Base-by-base conservation (phyloP, 192 early-diverging fungal species). In the Dissophora ornata region DNA sequence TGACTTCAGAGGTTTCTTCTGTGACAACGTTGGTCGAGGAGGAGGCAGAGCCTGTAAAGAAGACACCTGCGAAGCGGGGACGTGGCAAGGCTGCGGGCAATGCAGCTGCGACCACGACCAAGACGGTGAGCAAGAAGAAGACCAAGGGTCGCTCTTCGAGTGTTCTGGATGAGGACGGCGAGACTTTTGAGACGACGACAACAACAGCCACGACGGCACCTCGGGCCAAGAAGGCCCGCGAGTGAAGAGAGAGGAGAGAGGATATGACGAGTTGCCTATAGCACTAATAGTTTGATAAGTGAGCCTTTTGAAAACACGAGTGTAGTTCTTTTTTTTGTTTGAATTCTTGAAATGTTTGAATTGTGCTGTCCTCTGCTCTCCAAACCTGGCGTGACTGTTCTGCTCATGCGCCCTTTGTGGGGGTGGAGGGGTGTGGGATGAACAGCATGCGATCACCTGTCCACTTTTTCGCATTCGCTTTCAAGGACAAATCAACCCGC, bases 71-170 rank as follows among this genome's bases (percentile, higher is more conserved):
- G 40, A 77, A 77, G 47, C 73, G 73, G 16, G 73, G 73, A 12
- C 73, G 64, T 46, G 32, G 58, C n/a, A 77, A 67, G 38, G 25
- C 42, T 7, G 45, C 57, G 0, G 52, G 42, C 7, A 54, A 45
- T 15, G 57, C 26, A 19, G 53, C 61, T 12, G 33, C 57, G 26
- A 63, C 71, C 6, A 49, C 63, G 1, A 24, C 62, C 55, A 75
- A 66, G 57, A 6, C 57, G 48, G 19, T 58, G 8, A 12, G 30
- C 48, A 75, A 75, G 71, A 77, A 77, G 53, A 77, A 77, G 73
- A 24, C 58, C 34, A 77, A 67, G 47, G 59, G 73, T 49, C 73
- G 63, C 30, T 49, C 73, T 4, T 49, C 65, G 4, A 67, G 65
- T 36, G 73, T 57, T 3, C 16, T 77, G 52, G 73, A 67, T 44